These are phyloP conservation scores for Acanthochlamys bracteata DNA, from an alignment of 106 monocot species.

Conservation along the genomic window DNA sequence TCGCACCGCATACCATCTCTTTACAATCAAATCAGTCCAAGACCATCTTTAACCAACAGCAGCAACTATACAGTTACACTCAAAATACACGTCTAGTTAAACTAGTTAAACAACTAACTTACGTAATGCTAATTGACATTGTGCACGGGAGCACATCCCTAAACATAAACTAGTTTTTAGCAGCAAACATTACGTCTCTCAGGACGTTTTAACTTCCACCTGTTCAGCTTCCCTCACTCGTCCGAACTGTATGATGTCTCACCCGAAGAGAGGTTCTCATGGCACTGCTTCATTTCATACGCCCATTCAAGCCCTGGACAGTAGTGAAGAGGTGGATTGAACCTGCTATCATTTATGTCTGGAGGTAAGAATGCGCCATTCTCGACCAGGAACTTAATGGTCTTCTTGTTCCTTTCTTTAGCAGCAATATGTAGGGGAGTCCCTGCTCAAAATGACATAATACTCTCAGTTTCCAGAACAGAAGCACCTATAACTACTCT, in stretches of 20 bases:
- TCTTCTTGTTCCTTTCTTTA: constrained; percentile 79
- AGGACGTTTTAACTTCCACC: too few species aligned
- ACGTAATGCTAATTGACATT: too few species aligned
- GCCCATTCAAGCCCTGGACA: constrained; percentile 98
- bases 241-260: constrained; percentile 54
- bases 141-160: too few species aligned
- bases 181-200: too few species aligned
- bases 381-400: constrained; percentile 76
- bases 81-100: too few species aligned
- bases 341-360: constrained; percentile 69
- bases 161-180: too few species aligned
- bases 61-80: too few species aligned
- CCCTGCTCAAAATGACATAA: constrained; percentile 40
- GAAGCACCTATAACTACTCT: background rate
- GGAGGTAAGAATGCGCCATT: constrained; percentile 90
- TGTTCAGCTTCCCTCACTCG: constrained; percentile 2
- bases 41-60: too few species aligned
- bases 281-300: constrained; percentile 57
- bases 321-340: constrained; percentile 97
- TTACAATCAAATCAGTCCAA: too few species aligned
- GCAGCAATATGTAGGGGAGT: constrained; percentile 94
- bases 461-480: background rate
- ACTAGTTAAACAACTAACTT: too few species aligned
- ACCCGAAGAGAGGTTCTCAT: constrained; percentile 24
- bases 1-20: too few species aligned